Base-by-base conservation (phyloP, 257 asterid genomes). In the Rehmannia glutinosa region DNA sequence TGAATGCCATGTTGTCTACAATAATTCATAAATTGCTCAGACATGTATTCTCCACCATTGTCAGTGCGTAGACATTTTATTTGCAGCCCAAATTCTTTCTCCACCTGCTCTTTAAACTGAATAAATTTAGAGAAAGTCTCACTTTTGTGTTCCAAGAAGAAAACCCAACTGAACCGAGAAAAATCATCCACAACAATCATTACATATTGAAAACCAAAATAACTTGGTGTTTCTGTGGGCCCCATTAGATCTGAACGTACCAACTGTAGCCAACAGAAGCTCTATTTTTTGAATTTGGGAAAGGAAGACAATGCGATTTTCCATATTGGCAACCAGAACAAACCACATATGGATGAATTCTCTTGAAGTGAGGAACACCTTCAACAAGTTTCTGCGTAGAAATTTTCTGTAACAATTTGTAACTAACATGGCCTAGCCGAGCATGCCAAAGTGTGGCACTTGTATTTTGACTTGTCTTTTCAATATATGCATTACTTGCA, bases 151-250 rank as follows among this genome's bases (percentile, higher is more conserved):
- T 70, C 58, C 30, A 64, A 25, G 11, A 64, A 75, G 38, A 3
- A 64, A 0, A 62, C 62, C 73, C 60, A 75, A 19, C 12, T 56
- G 58, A 62, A 52, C 2, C 30, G 56, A 32, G 69, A 73, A 19
- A 70, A 75, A 28, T 65, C 77, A 52, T 76, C 81, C 53, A 70
- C 74, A 13, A 71, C 12, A 2, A 76, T 45, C 74, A 71, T 64
- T 0, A 43, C 69, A 64, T 64, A 70, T 15, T 6, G 43, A 49
- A 38, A 8, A 33, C 69, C 25, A 55, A 17, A 1, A 2, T 70
- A 75, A 8, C 69, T 69, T 0, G 73, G 63, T 11, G 64, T 71
- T 59, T 28, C 58, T 19, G 70, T 76, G 39, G 66, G 81, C 8
- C 74, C 77, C 47, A 64, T 42, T 0, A 72, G n/a, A 71, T 71